A percentile compares a stretch with the other conserved stretches of the same genome.
These are phyloP conservation scores for Candida germanica DNA, from an alignment of 805 yeast genomes.

Conservation along the genomic window DNA sequence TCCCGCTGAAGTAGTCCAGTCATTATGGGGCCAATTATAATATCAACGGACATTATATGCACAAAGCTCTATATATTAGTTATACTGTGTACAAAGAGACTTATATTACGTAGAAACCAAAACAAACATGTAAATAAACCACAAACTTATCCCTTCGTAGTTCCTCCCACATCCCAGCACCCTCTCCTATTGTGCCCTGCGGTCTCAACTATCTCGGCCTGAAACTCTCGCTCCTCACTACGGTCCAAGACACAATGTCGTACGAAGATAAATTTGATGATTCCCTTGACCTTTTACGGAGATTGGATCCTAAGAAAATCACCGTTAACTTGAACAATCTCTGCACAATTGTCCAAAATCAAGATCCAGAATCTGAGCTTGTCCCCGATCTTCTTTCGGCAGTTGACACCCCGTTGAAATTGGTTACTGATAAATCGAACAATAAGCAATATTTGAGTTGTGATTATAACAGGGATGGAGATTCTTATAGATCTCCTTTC, in stretches of 20 bases:
- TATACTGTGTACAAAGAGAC: too few relatives aligned
- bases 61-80: too few relatives aligned
- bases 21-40: too few relatives aligned
- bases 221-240: neutral
- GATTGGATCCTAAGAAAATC: slow-evolving; percentile 39
- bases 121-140: too few relatives aligned
- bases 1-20: too few relatives aligned
- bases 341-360: slow-evolving; percentile 38
- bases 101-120: too few relatives aligned
- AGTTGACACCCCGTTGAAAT: slow-evolving; percentile 78
- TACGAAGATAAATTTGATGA: slow-evolving; percentile 37
- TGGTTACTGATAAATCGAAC: slow-evolving; percentile 46
- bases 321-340: slow-evolving; percentile 31
- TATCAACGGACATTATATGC: too few relatives aligned
- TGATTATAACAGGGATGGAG: slow-evolving; percentile 95
- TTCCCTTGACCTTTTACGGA: slow-evolving; percentile 37
- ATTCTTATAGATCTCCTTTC: slow-evolving; percentile 90
- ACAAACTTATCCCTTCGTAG: too few relatives aligned
- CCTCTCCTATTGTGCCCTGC: too few relatives aligned
- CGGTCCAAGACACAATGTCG: slow-evolving; percentile 4
- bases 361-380: slow-evolving; percentile 42
- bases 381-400: slow-evolving; percentile 86
- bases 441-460: slow-evolving; percentile 78
- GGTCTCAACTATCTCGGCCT: too few relatives aligned
- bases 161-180: too few relatives aligned